Evolutionary conservation across 2,329 filamentous ascomycete species (phyloP), one percentile per base, ranked within the genome.

Genomic region (Septoria linicola): DNA sequence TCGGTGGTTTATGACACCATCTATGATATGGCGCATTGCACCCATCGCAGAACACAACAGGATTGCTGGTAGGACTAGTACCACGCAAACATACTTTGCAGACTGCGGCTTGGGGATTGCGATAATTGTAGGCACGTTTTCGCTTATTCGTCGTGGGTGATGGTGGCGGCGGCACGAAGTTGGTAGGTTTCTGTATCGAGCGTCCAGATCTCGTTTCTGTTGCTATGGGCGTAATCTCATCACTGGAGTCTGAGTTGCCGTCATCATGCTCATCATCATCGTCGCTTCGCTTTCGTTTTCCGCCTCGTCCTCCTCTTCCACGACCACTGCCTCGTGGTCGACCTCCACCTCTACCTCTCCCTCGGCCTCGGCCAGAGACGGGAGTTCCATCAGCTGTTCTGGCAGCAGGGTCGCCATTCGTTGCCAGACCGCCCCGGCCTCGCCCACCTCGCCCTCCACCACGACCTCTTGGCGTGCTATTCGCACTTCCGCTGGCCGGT

Each of bases 1-100:
- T 88, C 7, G 80, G 79, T 1, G 88, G 88, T 52, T 87, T 80
- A 67, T 95, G 88, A 64, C 89, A 95, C 62, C 82, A 81, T 67
- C 90, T 87, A 69, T 95, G 89, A 80, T 89, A 95, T 35, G 84
- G 81, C 23, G 78, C 76, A 66, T 89, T 88, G 73, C 89, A 95
- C 13, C 83, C 83, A 69, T 92, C 87, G 72, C 89, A 95, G 68
- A 91, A 89, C 2, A 93, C 88, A 66, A 95, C 91, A 71, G 84
- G 81, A 70, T 93, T 93, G 60, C 75, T 82, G n/a, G 75, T 68
- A 2, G 86, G 84, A 63, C 85, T 88, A 58, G 86, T 80, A 8
- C 86, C 83, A 58, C 88, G 77, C 46, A 83, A 79, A 70, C 89
- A 95, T 57, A 81, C 78, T 61, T 83, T 84, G 73, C 88, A 93